Percentiles rank a stretch among this genome's conserved stretches.
These are phyloP conservation scores for Hypoxylon fuscum DNA, from an alignment of 495 filamentous ascomycete genomes.

Conservation along the genomic window DNA sequence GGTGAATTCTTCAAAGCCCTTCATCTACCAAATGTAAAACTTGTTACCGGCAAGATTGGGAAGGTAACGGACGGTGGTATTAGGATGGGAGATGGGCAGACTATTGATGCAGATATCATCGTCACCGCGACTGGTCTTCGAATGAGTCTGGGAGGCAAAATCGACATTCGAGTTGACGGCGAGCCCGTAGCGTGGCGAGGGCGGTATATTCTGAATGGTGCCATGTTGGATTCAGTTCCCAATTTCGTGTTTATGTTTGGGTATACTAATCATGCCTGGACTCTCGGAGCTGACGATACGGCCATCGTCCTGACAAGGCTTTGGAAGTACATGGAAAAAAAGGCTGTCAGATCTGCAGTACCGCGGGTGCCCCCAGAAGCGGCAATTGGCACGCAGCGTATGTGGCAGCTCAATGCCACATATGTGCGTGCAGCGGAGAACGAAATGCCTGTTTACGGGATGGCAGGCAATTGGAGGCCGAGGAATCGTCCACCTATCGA, in stretches of 20 bases:
- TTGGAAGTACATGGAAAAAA: constrained; percentile 4
- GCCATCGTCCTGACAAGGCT: constrained; percentile 6
- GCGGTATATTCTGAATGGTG: constrained; percentile 64
- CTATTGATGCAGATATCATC: constrained; percentile 67
- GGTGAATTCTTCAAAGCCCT: constrained; percentile 68
- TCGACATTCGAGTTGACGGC: constrained; percentile 57
- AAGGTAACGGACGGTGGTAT: constrained; percentile 63
- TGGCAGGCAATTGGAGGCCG: constrained; percentile 2
- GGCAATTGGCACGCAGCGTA: constrained; percentile 2
- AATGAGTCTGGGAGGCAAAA: constrained; percentile 60
- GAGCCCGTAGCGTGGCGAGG: constrained; percentile 49
- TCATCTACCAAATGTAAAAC: constrained; percentile 59
- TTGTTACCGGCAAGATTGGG: constrained; percentile 68
- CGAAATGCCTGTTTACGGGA: constrained; percentile 6
- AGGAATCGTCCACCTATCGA: constrained; percentile 7
- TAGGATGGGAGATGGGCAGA: constrained; percentile 55
- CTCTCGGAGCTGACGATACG: constrained; percentile 60
- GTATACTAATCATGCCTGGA: constrained; percentile 68
- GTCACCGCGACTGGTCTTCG: constrained; percentile 71
- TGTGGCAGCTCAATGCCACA: constrained; percentile 5
- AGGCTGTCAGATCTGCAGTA: background rate
- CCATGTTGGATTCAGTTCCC: constrained; percentile 67
- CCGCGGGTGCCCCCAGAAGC: background rate
- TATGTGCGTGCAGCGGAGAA: background rate
- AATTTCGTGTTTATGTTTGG: constrained; percentile 65